Base-by-base conservation (phyloP, 1,139 yeast genomes). In the Magnusiomyces sp. region DNA sequence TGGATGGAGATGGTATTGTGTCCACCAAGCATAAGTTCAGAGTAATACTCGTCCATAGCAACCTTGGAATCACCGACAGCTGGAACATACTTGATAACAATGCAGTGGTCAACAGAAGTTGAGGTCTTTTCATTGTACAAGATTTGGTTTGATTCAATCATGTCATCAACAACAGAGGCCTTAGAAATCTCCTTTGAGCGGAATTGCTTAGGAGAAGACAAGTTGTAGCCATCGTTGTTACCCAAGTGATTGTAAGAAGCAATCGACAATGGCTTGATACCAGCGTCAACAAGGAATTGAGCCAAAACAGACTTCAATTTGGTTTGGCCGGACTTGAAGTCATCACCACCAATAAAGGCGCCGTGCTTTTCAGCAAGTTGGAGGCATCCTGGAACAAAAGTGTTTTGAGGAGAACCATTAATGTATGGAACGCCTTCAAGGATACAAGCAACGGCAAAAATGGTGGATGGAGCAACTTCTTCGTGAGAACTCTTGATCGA, bases 41-140 rank as follows among this genome's bases (percentile, higher is more conserved):
- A 84, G 73, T 89, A 88, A 72, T 90, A 90, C 73, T 90, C 97
- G 69, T 90, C 97, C 97, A 90, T 90, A 50, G 97, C 97, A 56
- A 90, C 96, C 76, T 90, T 90, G 59, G 95, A 82, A 69, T 90
- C 97, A 45, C 95, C 95, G 50, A 90, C 97, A 9, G 97, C 97
- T 54, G 87, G 85, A 65, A 90, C 73, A 69, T 90, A 89, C 73
- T 90, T 90, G 73, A 90, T 90, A 57, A 90, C 97, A 68, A 90
- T 89, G 71, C 95, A 85, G 71, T 90, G 97, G 64, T 90, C 97
- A 57, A 90, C 85, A 56, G 76, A 78, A 59, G 80, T 78, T 53
- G 95, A 95, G 44, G 74, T 66, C 69, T 85, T 82, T 54, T 86
- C 82, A 65, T 88, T 87, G 77, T 89, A 90, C 59, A 90, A 74